Base-by-base conservation (phyloP, 768 basidiomycete species). In the Leccinum fibrillosum region DNA sequence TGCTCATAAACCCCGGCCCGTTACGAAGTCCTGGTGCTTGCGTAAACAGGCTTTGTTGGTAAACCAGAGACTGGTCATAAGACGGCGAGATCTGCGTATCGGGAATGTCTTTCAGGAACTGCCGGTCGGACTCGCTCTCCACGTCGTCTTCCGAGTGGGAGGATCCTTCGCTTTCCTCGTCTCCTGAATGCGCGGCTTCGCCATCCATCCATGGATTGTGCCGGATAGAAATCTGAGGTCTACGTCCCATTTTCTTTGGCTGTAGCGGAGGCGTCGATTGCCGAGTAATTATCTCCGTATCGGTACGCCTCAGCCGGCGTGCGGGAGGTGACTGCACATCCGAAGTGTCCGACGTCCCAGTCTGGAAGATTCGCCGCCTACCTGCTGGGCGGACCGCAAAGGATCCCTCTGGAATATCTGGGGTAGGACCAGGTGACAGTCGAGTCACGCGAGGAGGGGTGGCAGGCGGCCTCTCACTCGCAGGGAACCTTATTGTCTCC, bases 161-260 rank as follows among this genome's bases (percentile, higher is more conserved):
- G 1, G 75, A 77, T 34, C 89, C 89, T 55, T 77, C 80, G 64
- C 86, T 87, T 55, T 78, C 77, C 65, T 93, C 92, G 56, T 90
- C 90, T 19, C 90, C 92, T 9, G 92, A 94, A 64, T 92, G 92
- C 17, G 72, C 72, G 3, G 92, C 92, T 67, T 86, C 87, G 34
- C 82, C 76, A 63, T 90, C 90, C 53, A 90, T 77, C 67, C 86
- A 76, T 1, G 74, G 77, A 61, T 78, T 75, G 49, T 69, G 54
- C 48, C 69, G 71, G 64, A 69, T 81, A 69, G 72, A 74, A 13
- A 74, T 72, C 9, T 60, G 62, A 2, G 50, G 66, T 54, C 64
- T 73, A 28, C 56, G 61, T 50, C 61, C 49, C 39, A 49, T 49
- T 45, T 63, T 67, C 63, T 66, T 73, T 1, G 61, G 60, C 17